Conservation (phyloP, 495 filamentous ascomycete species). For the Xylaria intraflava region DNA sequence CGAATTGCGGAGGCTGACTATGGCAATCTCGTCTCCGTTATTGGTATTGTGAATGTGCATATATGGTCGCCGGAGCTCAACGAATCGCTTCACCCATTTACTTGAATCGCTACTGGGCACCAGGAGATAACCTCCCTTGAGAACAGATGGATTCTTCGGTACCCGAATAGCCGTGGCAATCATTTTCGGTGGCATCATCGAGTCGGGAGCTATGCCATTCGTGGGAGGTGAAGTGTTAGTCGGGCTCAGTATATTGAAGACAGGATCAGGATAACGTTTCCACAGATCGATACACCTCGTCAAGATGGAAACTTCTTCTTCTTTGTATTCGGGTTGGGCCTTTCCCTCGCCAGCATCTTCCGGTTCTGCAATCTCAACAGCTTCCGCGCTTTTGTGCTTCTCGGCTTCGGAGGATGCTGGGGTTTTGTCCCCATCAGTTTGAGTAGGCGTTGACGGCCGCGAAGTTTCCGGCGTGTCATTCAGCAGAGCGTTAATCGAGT, state of each 20-base stretch:
- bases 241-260: slow-evolving; percentile 63
- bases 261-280: slow-evolving; percentile 67
- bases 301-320: slow-evolving; percentile 53
- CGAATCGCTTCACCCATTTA: slow-evolving; percentile 83
- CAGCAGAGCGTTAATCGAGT: slow-evolving; percentile 33
- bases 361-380: slow-evolving; percentile 9
- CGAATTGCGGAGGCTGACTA: slow-evolving; percentile 77
- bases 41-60: slow-evolving; percentile 78
- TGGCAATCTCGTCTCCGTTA: slow-evolving; percentile 82
- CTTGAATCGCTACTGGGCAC: slow-evolving; percentile 67
- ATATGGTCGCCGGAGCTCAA: slow-evolving; percentile 88
- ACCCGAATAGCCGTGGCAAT: slow-evolving; percentile 63
- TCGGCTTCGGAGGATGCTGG: slow-evolving; percentile 12
- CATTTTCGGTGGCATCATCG: slow-evolving; percentile 44
- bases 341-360: neutral
- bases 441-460: slow-evolving; percentile 25
- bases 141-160: slow-evolving; percentile 64
- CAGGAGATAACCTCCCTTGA: slow-evolving; percentile 79
- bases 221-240: slow-evolving; percentile 69
- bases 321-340: slow-evolving; percentile 41
- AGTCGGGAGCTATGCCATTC: slow-evolving; percentile 48
- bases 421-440: slow-evolving; percentile 7
- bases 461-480: slow-evolving; percentile 40
- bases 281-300: slow-evolving; percentile 71
- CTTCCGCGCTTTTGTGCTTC: slow-evolving; percentile 9